Evolutionary conservation across 1,284 basidiomycete genomes (phyloP), one percentile per base, ranked within the genome.

Genomic region (Leccinum pachyderme): DNA sequence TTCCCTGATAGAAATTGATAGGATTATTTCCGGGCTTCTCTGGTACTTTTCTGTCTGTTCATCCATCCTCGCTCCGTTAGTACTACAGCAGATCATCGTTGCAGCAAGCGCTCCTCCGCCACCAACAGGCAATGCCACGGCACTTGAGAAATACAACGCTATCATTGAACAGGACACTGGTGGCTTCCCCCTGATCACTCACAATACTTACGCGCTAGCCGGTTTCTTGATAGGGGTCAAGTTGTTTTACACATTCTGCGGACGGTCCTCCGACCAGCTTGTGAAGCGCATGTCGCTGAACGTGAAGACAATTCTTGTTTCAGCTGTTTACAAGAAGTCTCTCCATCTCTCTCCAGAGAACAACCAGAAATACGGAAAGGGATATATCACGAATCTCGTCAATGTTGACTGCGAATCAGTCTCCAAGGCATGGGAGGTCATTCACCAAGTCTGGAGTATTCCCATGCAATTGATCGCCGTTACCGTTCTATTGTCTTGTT

Each of bases 321-420:
- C 64, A 2, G 68, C 66, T 13, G 65, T 68, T 46, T 68, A 70
- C 58, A 67, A 67, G 57, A 68, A 68, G 55, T 55, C 66, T 13
- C 61, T 68, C 25, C 63, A 65, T 35, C 59, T 68, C 45, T 68
- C 66, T 47, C 54, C 64, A 6, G 61, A 65, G 44, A 61, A 61
- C 51, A 63, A 50, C 46, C 64, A 68, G 18, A 67, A 65, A 35
- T 68, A 59, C 48, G 59, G 58, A 27, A 70, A 61, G 49, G 66
- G 68, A 1, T 65, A 61, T 25, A 59, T 66, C 53, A 59, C 67
- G 63, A 68, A 70, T 50, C 65, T 68, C 27, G 59, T 70, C 35
- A 68, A 68, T 32, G 66, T 70, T 39, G 66, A 68, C 55, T 65
- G 56, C 35, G 66, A 68, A 44, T 67, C 66, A 9, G 55, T 67